phyloP scores from a whole-genome alignment of 768 basidiomycete genomes.

The Boletellus ananas region DNA sequence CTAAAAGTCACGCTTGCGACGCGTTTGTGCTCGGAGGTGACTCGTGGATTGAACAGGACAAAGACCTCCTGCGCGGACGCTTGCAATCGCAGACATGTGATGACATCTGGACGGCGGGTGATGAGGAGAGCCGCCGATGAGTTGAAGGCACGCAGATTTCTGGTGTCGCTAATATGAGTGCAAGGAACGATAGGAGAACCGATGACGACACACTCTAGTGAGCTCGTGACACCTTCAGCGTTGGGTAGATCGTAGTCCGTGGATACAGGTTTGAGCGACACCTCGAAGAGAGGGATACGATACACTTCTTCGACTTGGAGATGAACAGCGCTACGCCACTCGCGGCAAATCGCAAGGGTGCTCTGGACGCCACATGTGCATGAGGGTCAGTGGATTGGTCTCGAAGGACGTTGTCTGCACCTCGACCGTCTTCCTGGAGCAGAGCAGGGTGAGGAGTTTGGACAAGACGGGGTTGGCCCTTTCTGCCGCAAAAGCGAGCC shows the following conservation, averaged over 20 bases:
- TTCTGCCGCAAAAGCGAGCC: conserved; percentile 37
- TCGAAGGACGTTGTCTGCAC: conserved; percentile 1
- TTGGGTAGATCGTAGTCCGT: conserved; percentile 36
- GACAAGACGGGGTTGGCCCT: conserved; percentile 3
- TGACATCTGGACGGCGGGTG: conserved; percentile 57
- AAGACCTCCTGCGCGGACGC: conserved; percentile 36
- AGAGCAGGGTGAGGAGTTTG: conserved; percentile 10
- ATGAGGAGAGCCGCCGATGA: conserved; percentile 40
- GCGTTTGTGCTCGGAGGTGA: conserved; percentile 43
- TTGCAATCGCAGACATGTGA: conserved; percentile 42
- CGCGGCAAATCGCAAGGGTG: conserved; percentile 45
- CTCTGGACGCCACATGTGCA: conserved; percentile 35
- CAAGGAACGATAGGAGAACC: neutral
- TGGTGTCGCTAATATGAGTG: conserved; percentile 14
- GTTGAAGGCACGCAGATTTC: conserved; percentile 13
- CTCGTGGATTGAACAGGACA: conserved; percentile 60
- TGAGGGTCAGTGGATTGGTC: neutral
- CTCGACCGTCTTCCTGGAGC: conserved; percentile 16
- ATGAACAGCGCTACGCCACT: conserved; percentile 43
- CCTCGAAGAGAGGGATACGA: conserved; percentile 44
- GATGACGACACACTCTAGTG: conserved; percentile 16
- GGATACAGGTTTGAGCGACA: conserved; percentile 33
- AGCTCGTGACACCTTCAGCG: conserved; percentile 28
- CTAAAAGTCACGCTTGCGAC: conserved; percentile 55
- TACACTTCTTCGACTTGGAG: conserved; percentile 52